These are phyloP conservation scores for Ophiostoma triangulosporum DNA, from an alignment of 2,329 filamentous ascomycete genomes.

Conservation along the genomic window DNA sequence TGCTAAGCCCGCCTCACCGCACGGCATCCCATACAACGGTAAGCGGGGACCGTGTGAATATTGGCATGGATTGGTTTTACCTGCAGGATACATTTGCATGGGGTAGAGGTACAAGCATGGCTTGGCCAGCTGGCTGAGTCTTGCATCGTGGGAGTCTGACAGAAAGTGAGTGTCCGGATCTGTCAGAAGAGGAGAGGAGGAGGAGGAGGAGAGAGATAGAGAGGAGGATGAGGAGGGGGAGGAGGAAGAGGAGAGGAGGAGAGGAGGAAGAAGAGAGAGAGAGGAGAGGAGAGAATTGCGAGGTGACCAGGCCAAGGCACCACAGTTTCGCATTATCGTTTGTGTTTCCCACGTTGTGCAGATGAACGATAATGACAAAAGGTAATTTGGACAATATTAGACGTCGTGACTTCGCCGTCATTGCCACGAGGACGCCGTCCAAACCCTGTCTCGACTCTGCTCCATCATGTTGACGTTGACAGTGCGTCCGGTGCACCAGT, in stretches of 20 bases:
- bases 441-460: not conserved
- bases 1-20: not conserved
- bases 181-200: not conserved
- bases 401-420: not conserved
- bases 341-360: not conserved
- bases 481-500: not conserved
- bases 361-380: not conserved
- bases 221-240: not conserved
- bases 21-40: not conserved
- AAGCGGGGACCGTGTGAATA: not conserved
- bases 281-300: not conserved
- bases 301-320: not conserved
- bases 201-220: too few species aligned
- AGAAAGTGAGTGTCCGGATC: too few species aligned
- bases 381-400: not conserved
- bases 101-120: conserved; percentile 4
- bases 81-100: not conserved
- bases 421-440: not conserved
- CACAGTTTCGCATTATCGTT: not conserved
- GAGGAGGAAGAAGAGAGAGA: not conserved
- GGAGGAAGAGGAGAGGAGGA: not conserved
- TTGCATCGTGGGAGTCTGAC: not conserved
- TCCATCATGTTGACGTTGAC: not conserved
- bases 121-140: conserved; percentile 3
- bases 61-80: not conserved